These are phyloP conservation scores for Alternaria sp. DNA, from an alignment of 2,329 filamentous ascomycete species.

Conservation along the genomic window DNA sequence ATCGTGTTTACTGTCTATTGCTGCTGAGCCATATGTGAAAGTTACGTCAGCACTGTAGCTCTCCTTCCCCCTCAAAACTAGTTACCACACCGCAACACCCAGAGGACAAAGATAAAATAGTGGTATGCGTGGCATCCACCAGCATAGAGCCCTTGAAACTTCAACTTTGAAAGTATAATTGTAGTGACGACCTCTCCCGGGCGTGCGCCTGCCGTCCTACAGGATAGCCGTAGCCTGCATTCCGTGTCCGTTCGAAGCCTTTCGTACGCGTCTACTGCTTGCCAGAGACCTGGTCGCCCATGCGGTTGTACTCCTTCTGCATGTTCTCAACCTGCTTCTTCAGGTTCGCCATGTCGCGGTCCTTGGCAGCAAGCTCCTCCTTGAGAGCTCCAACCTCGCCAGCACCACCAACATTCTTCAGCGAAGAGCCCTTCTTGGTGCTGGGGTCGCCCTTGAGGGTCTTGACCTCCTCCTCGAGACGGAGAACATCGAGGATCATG, in stretches of 20 bases:
- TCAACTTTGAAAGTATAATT: not conserved
- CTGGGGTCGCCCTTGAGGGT: constrained; percentile 73
- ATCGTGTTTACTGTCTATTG: not conserved
- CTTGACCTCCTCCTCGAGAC: constrained; percentile 91
- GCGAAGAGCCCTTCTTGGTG: constrained; percentile 68
- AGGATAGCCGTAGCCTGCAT: constrained; percentile 5
- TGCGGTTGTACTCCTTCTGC: constrained; percentile 80
- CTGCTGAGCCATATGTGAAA: not conserved
- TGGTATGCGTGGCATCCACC: not conserved
- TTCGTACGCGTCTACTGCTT: constrained; percentile 54
- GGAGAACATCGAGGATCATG: constrained; percentile 91
- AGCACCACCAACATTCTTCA: constrained; percentile 73
- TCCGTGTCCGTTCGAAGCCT: constrained; percentile 14
- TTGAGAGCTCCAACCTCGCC: constrained; percentile 75
- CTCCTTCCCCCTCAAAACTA: constrained; percentile 4
- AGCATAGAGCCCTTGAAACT: not conserved
- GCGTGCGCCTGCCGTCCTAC: not conserved
- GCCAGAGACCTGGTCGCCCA: constrained; percentile 81
- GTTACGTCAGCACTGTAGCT: not conserved
- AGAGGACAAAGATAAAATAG: constrained; percentile 4
- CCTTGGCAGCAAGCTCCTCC: constrained; percentile 73
- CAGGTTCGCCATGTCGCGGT: constrained; percentile 81
- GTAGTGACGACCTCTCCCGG: constrained; percentile 9
- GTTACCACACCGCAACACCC: constrained; percentile 5
- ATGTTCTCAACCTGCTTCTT: constrained; percentile 92